Percentiles rank a stretch among this genome's conserved stretches.
phyloP scores from a whole-genome alignment of 1,284 basidiomycete genomes.

The Volvariella volvacea region DNA sequence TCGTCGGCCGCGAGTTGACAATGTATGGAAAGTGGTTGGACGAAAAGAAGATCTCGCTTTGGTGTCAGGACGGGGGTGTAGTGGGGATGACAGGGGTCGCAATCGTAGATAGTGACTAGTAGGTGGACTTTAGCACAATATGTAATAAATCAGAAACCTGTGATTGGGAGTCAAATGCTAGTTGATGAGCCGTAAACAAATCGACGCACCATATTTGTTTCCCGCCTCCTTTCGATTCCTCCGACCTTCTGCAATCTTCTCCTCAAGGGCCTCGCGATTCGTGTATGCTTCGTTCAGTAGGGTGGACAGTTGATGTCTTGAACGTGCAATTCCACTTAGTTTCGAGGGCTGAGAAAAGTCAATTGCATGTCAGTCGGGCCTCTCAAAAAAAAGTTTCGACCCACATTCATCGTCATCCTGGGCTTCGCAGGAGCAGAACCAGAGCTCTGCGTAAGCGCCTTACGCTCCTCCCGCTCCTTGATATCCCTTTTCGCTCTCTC shows the following conservation, averaged over 20 bases:
- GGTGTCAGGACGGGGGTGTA: constrained; percentile 47
- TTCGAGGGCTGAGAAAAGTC: constrained; percentile 49
- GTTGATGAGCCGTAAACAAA: constrained; percentile 1
- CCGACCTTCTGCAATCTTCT: constrained; percentile 71
- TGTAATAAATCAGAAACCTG: constrained; percentile 17
- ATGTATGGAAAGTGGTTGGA: constrained; percentile 46
- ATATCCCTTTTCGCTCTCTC: constrained; percentile 65
- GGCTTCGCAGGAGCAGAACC: constrained; percentile 50
- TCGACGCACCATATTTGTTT: constrained; percentile 77
- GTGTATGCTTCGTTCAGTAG: constrained; percentile 71
- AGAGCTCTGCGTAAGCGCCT: constrained; percentile 57
- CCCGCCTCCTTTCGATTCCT: constrained; percentile 81
- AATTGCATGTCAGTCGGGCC: constrained; percentile 2
- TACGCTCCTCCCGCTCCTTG: constrained; percentile 65
- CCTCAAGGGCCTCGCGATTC: constrained; percentile 73
- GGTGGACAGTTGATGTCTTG: constrained; percentile 71
- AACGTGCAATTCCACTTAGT: constrained; percentile 57
- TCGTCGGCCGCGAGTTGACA: constrained; percentile 54
- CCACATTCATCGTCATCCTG: constrained; percentile 68
- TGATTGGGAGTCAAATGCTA: constrained; percentile 5
- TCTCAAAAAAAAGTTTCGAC: constrained; percentile 11
- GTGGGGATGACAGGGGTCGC: constrained; percentile 68
- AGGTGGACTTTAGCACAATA: neutral
- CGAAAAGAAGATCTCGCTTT: constrained; percentile 34
- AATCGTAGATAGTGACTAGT: constrained; percentile 1